Conservation (phyloP, 2,329 filamentous ascomycete genomes). For the Fusarium guadeloupense region DNA sequence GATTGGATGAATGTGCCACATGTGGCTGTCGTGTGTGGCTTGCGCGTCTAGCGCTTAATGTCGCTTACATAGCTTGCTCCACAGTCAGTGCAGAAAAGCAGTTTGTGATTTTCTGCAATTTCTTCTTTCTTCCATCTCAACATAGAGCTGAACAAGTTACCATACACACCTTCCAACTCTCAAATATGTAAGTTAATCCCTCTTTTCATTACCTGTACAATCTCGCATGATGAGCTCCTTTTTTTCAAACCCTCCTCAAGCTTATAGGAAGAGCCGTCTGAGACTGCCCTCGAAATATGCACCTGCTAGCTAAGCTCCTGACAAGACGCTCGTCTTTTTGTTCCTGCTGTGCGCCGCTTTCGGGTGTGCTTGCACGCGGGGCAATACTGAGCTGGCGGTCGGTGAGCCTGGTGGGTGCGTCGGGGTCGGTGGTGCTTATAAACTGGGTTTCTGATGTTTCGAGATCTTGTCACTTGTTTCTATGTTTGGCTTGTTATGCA, state of each 20-base stretch:
- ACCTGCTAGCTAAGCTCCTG: conserved; percentile 35
- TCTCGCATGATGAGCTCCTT: conserved; percentile 55
- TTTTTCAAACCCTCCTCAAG: conserved; percentile 51
- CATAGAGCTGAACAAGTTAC: background rate
- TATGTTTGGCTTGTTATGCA: background rate
- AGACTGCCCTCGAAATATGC: conserved; percentile 49
- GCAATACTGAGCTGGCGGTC: conserved; percentile 32
- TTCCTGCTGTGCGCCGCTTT: conserved; percentile 36
- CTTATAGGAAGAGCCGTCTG: conserved; percentile 59
- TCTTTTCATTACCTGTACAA: conserved; percentile 3
- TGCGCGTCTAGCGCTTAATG: conserved; percentile 17
- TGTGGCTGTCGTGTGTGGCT: conserved; percentile 17
- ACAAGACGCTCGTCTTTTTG: conserved; percentile 22
- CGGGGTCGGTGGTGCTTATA: conserved; percentile 57
- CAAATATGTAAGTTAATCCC: conserved; percentile 17
- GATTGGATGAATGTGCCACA: conserved; percentile 1
- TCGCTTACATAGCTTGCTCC: conserved; percentile 29
- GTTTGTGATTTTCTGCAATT: conserved; percentile 32
- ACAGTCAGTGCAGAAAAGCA: conserved; percentile 30
- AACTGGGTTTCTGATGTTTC: conserved; percentile 56
- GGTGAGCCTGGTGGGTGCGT: conserved; percentile 45
- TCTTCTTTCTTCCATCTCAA: conserved; percentile 25
- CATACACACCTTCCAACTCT: background rate
- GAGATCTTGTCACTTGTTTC: conserved; percentile 38
- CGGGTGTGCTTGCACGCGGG: conserved; percentile 51